phyloP scores from a whole-genome alignment of 176 grass and related monocot species.

The bread wheat (Triticum aestivum) region DNA sequence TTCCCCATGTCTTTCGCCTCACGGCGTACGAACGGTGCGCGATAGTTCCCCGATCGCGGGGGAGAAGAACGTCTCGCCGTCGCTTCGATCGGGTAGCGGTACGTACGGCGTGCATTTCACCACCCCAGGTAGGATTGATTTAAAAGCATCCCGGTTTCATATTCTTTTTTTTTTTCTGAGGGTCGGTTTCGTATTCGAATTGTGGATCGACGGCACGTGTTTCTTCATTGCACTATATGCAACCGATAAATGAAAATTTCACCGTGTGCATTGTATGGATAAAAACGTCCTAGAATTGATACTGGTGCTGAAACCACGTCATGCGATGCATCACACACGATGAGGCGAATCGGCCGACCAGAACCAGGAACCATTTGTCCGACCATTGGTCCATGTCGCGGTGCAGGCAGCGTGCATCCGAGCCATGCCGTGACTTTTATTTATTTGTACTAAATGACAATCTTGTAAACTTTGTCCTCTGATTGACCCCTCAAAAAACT shows the following conservation, averaged over 20 bases:
- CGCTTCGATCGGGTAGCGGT: not conserved
- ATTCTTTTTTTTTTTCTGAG: too few species aligned
- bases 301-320: not conserved
- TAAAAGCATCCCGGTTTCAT: too few species aligned
- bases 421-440: too few species aligned
- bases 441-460: too few species aligned
- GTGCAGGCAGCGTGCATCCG: slow-evolving; percentile 3
- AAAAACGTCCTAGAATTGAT: not conserved
- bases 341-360: slow-evolving; percentile 15
- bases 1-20: not conserved
- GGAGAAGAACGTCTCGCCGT: not conserved
- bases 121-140: too few species aligned
- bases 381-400: not conserved
- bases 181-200: too few species aligned
- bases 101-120: too few species aligned
- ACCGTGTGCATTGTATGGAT: not conserved
- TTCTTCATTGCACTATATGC: too few species aligned
- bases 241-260: too few species aligned
- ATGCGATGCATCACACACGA: not conserved
- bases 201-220: too few species aligned
- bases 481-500: too few species aligned
- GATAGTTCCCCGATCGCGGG: not conserved
- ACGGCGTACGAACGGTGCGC: not conserved
- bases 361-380: slow-evolving; percentile 2
- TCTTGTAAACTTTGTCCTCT: too few species aligned